A percentile compares a stretch with the other conserved stretches of the same genome.
Conservation (phyloP, 805 yeast species). For the Sungouiozyma intestinalis region DNA sequence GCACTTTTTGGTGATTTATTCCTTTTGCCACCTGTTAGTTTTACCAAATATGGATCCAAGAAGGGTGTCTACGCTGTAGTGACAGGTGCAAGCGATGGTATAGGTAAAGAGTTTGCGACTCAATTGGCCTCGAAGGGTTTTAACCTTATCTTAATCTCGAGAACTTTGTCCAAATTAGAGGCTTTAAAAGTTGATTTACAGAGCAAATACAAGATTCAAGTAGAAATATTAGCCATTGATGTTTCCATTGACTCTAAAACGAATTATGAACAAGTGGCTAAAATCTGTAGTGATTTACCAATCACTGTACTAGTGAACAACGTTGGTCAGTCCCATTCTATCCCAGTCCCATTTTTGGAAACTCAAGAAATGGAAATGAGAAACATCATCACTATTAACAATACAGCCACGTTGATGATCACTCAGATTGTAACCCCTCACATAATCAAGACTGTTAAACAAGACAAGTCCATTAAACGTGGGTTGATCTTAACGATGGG, state of each 20-base stretch:
- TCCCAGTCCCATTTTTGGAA: constrained; percentile 87
- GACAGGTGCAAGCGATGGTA: constrained; percentile 96
- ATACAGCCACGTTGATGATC: constrained; percentile 69
- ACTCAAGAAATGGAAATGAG: constrained; percentile 66
- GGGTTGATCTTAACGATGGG: constrained; percentile 92
- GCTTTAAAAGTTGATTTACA: constrained; percentile 52
- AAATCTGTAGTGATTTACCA: constrained; percentile 40
- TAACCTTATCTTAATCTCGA: constrained; percentile 71
- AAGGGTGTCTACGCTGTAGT: constrained; percentile 81
- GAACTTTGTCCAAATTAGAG: constrained; percentile 72
- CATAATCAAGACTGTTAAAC: constrained; percentile 44
- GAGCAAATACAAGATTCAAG: constrained; percentile 47
- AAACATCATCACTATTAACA: constrained; percentile 76
- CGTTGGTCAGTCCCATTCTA: constrained; percentile 89
- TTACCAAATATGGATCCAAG: constrained; percentile 63
- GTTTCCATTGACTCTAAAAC: constrained; percentile 51
- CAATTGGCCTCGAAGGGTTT: constrained; percentile 84
- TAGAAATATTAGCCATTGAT: constrained; percentile 67
- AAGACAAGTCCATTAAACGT: constrained; percentile 29
- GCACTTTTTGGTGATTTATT: constrained; percentile 53
- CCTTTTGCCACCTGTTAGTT: constrained; percentile 49
- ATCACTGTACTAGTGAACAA: constrained; percentile 78
- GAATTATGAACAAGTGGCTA: constrained; percentile 44
- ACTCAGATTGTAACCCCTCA: constrained; percentile 72
- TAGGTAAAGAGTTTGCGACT: constrained; percentile 82